Conservation (phyloP, 2,329 filamentous ascomycete species). For the Sclerotinia trifoliorum region DNA sequence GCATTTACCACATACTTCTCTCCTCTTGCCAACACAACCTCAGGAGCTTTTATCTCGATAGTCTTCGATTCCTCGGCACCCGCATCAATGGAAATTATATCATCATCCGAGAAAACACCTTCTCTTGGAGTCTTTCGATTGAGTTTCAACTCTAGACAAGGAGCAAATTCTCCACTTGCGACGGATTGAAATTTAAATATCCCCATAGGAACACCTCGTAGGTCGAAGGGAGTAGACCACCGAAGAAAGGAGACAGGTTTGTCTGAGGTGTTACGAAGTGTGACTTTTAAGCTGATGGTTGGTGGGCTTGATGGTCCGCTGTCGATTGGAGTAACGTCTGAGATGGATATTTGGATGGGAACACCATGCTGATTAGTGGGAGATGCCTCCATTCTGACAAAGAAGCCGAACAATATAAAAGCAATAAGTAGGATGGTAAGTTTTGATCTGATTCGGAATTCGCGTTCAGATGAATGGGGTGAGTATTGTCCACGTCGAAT, state of each 20-base stretch:
- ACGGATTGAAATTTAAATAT: conserved; percentile 39
- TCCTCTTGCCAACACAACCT: conserved; percentile 36
- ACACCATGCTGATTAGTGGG: neutral
- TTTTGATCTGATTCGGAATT: neutral
- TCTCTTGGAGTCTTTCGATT: conserved; percentile 40
- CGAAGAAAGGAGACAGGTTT: conserved; percentile 40
- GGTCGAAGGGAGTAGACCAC: conserved; percentile 43
- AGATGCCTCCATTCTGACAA: neutral
- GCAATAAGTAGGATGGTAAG: neutral
- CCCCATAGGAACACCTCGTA: conserved; percentile 37
- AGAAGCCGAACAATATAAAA: neutral
- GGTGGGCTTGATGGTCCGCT: conserved; percentile 1
- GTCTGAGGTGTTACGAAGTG: conserved; percentile 34
- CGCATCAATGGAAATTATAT: conserved; percentile 40
- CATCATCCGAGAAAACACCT: conserved; percentile 28
- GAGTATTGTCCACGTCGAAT: conserved; percentile 1
- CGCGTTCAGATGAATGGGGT: neutral
- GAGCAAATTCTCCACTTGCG: conserved; percentile 21
- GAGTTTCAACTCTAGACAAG: conserved; percentile 30
- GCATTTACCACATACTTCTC: conserved; percentile 40
- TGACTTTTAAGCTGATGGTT: conserved; percentile 23
- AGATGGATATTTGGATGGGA: conserved; percentile 9
- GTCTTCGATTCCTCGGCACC: conserved; percentile 31
- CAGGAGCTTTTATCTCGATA: conserved; percentile 36
- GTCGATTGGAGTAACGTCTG: neutral